phyloP scores from a whole-genome alignment of 2,329 filamentous ascomycete genomes.

The Colletotrichum liaoningense region DNA sequence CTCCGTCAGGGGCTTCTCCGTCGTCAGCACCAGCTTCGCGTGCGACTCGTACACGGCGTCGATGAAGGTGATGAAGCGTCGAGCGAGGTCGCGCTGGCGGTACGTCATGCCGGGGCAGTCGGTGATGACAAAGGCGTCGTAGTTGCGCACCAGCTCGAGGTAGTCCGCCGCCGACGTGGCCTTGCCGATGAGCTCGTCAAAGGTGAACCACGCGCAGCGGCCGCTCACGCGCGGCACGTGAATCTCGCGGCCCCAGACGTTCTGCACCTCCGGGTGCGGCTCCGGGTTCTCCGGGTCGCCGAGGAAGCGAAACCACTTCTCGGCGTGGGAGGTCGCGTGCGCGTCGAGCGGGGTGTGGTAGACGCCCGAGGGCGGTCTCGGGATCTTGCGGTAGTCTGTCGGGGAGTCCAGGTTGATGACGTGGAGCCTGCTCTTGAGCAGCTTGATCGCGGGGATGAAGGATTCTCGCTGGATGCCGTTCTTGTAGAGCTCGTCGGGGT shows the following conservation, averaged over 20 bases:
- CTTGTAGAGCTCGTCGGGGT: conserved; percentile 95
- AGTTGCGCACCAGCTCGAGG: conserved; percentile 88
- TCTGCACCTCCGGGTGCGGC: conserved; percentile 82
- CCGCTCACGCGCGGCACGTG: conserved; percentile 89
- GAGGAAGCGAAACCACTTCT: conserved; percentile 96
- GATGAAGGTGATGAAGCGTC: conserved; percentile 97
- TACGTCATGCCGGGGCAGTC: conserved; percentile 93
- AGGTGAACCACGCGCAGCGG: conserved; percentile 89
- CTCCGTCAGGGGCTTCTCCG: conserved; percentile 84
- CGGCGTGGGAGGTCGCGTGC: conserved; percentile 81
- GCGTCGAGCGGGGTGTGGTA: conserved; percentile 90
- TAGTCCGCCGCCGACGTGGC: conserved; percentile 96
- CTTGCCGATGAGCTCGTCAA: conserved; percentile 88
- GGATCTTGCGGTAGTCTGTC: conserved; percentile 98
- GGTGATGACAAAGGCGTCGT: conserved; percentile 92
- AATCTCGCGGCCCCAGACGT: conserved; percentile 94
- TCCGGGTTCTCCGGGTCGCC: conserved; percentile 82
- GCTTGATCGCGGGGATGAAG: conserved; percentile 93
- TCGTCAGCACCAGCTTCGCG: conserved; percentile 95
- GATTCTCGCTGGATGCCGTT: conserved; percentile 97
- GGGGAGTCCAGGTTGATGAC: conserved; percentile 95
- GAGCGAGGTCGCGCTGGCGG: conserved; percentile 84
- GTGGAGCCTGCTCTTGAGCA: conserved; percentile 84
- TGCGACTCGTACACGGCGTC: conserved; percentile 94
- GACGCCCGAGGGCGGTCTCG: conserved; percentile 90